Conservation (phyloP, 1,284 basidiomycete genomes). For the Cutaneotrichosporon sp. region DNA sequence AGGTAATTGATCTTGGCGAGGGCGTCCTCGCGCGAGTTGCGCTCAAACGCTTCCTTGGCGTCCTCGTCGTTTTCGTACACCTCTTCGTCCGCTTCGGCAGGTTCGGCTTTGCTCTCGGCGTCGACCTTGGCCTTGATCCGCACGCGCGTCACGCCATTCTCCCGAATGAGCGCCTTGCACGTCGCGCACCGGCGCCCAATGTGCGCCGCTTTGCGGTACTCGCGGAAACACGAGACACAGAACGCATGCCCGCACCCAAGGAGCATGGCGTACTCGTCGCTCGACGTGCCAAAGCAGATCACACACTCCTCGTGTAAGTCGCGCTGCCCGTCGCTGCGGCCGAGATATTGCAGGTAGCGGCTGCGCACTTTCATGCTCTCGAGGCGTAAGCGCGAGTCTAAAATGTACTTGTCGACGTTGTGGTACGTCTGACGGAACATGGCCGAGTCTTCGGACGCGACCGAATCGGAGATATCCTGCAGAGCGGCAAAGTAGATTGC, state of each 20-base stretch:
- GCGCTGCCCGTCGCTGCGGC: conserved; percentile 18
- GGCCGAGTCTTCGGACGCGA: conserved; percentile 22
- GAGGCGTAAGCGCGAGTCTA: conserved; percentile 24
- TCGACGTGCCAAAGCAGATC: conserved; percentile 43
- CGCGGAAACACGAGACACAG: conserved; percentile 39
- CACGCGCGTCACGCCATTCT: not conserved
- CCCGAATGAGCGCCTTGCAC: conserved; percentile 24
- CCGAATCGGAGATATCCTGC: conserved; percentile 46
- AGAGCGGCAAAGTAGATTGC: conserved; percentile 42
- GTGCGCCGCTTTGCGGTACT: conserved; percentile 22
- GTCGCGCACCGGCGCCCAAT: conserved; percentile 33
- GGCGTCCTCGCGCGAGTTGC: conserved; percentile 16
- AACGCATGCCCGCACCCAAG: conserved; percentile 43
- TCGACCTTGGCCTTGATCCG: conserved; percentile 53
- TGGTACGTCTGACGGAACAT: conserved; percentile 20
- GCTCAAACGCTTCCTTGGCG: conserved; percentile 9
- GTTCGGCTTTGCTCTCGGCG: not conserved
- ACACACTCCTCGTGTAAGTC: conserved; percentile 40
- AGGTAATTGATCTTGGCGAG: conserved; percentile 29
- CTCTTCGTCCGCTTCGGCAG: not conserved
- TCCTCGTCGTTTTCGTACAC: conserved; percentile 4
- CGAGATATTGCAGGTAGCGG: conserved; percentile 34
- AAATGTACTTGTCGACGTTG: conserved; percentile 26
- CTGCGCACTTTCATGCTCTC: conserved; percentile 29
- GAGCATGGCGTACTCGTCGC: conserved; percentile 33